phyloP scores from a whole-genome alignment of 768 basidiomycete species.

The Lentinula edodes region DNA sequence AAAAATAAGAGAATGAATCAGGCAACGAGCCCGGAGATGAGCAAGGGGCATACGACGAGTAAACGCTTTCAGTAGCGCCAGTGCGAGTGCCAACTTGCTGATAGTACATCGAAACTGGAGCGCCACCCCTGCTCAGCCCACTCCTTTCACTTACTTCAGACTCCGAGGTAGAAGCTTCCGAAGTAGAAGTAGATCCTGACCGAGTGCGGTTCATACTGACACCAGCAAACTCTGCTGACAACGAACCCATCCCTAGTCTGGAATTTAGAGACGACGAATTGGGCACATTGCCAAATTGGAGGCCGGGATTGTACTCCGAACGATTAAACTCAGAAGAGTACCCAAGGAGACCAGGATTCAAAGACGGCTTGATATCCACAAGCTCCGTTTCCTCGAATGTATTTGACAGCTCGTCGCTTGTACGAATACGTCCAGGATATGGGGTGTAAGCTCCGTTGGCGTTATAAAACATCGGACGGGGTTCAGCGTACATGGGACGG shows the following conservation, averaged over 20 bases:
- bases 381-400: not conserved
- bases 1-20: not conserved
- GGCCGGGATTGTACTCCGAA: not conserved
- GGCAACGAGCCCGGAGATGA: not conserved
- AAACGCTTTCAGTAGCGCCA: not conserved
- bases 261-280: not conserved
- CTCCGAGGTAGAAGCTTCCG: slow-evolving; percentile 2
- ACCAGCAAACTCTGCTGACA: not conserved
- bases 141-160: slow-evolving; percentile 2
- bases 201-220: not conserved
- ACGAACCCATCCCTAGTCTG: not conserved
- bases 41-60: not conserved
- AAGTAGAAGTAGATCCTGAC: not conserved
- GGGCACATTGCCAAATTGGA: not conserved
- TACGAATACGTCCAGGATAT: not conserved
- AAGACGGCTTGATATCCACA: not conserved
- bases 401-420: not conserved
- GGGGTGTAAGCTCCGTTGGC: not conserved
- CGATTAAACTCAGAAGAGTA: not conserved
- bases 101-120: not conserved
- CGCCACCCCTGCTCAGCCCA: not conserved
- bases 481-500: not conserved
- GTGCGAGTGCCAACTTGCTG: not conserved
- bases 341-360: not conserved
- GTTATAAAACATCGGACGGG: not conserved